Evolutionary conservation across 2,329 filamentous ascomycete species (phyloP).

Genomic region (Apiospora rasikravindrae): DNA sequence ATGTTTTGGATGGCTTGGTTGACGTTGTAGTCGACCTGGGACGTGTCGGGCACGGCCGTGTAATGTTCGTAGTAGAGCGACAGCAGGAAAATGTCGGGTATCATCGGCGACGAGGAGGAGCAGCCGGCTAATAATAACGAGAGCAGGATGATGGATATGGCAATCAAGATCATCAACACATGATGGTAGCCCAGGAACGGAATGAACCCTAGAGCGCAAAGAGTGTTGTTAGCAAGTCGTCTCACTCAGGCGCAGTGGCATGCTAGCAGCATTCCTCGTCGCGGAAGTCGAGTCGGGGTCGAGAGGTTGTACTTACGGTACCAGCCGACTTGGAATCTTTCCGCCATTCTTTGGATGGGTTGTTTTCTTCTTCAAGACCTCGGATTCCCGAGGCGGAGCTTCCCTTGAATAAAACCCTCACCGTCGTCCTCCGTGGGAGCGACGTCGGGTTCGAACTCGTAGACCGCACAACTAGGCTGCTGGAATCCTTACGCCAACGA

Average conservation of each 20-base stretch:
- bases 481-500: neutral
- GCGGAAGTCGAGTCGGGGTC: neutral
- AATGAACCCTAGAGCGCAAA: slow-evolving; percentile 57
- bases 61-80: slow-evolving; percentile 96
- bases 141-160: slow-evolving; percentile 88
- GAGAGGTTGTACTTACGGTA: slow-evolving; percentile 17
- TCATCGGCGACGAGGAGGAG: slow-evolving; percentile 93
- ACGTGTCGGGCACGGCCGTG: slow-evolving; percentile 78
- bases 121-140: slow-evolving; percentile 94
- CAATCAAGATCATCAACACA: slow-evolving; percentile 97
- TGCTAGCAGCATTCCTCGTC: neutral
- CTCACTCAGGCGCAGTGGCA: neutral
- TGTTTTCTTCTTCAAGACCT: neutral
- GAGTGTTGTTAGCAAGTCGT: neutral
- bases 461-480: slow-evolving; percentile 4
- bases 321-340: slow-evolving; percentile 54
- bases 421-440: slow-evolving; percentile 15
- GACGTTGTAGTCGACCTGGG: slow-evolving; percentile 90
- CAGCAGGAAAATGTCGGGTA: slow-evolving; percentile 95
- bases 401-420: neutral
- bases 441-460: neutral
- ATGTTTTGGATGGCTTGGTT: slow-evolving; percentile 88
- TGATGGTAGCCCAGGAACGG: slow-evolving; percentile 78
- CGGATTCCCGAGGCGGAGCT: slow-evolving; percentile 1
- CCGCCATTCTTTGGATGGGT: slow-evolving; percentile 18